A percentile compares a stretch with the other conserved stretches of the same genome.
phyloP scores from a whole-genome alignment of 345 rosid species.

The Kandelia obovata region DNA sequence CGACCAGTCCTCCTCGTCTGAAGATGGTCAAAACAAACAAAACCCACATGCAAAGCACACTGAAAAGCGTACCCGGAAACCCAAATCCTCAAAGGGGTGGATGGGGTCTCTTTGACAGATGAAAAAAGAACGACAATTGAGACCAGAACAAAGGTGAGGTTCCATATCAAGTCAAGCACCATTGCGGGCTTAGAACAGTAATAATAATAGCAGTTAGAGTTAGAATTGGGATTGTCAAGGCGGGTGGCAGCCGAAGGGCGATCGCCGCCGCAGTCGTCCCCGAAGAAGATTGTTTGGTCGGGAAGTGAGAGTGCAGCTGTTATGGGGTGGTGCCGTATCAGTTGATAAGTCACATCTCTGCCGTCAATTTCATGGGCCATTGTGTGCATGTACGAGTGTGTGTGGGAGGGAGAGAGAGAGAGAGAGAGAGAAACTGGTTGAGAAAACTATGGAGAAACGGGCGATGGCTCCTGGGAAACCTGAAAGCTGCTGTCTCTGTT shows the following conservation, averaged over 20 bases:
- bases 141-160: slow-evolving; percentile 50
- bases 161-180: slow-evolving; percentile 60
- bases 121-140: slow-evolving; percentile 36
- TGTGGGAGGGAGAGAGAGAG: no score
- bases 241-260: neutral
- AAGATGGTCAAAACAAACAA: slow-evolving; percentile 26
- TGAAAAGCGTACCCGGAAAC: slow-evolving; percentile 41
- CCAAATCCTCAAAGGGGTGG: slow-evolving; percentile 43
- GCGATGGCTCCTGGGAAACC: no score
- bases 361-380: neutral
- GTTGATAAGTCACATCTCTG: neutral
- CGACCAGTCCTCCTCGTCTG: slow-evolving; percentile 8
- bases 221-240: neutral
- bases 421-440: no score
- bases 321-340: neutral
- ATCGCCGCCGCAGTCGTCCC: slow-evolving; percentile 6
- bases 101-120: slow-evolving; percentile 29
- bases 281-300: neutral
- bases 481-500: no score
- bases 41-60: slow-evolving; percentile 38
- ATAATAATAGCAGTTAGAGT: neutral
- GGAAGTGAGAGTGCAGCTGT: no score
- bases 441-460: no score
- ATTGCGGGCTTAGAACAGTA: slow-evolving; percentile 47
- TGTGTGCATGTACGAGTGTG: no score